Evolutionary conservation across 495 filamentous ascomycete genomes (phyloP).

Genomic region (Penicillium simplicissimum): DNA sequence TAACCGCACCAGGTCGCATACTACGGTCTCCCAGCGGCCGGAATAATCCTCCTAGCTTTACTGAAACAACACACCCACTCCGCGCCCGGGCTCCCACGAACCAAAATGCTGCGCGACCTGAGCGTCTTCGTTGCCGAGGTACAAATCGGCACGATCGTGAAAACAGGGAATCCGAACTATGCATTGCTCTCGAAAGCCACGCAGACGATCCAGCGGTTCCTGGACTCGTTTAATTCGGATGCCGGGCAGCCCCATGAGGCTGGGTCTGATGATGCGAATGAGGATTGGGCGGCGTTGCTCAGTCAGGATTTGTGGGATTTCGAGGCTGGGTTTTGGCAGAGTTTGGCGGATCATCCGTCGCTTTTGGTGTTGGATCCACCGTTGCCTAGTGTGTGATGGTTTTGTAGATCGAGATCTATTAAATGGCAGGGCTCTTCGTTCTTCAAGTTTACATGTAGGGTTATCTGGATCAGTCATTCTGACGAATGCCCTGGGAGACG

Average conservation of each 20-base stretch:
- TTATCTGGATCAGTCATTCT: too few species aligned
- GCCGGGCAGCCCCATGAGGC: constrained; percentile 11
- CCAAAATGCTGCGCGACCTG: constrained; percentile 35
- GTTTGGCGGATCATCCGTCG: constrained; percentile 36
- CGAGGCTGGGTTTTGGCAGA: constrained; percentile 37
- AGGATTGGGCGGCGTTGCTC: constrained; percentile 33
- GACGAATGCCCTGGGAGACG: too few species aligned
- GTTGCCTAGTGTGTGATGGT: constrained; percentile 17
- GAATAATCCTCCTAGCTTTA: constrained; percentile 40
- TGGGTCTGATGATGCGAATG: constrained; percentile 18
- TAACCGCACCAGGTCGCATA: constrained; percentile 33
- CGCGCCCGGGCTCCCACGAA: constrained; percentile 18
- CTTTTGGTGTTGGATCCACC: constrained; percentile 28
- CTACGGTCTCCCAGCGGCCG: constrained; percentile 44
- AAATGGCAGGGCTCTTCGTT: too few species aligned
- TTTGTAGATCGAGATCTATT: neutral
- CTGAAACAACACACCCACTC: constrained; percentile 27
- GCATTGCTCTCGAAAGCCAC: constrained; percentile 33
- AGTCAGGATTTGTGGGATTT: constrained; percentile 37
- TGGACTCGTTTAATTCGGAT: constrained; percentile 33
- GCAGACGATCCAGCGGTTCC: constrained; percentile 34
- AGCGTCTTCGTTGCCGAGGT: constrained; percentile 44
- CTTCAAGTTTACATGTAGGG: too few species aligned
- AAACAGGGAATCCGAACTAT: constrained; percentile 38
- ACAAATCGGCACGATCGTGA: constrained; percentile 37